Evolutionary conservation across 140 eudicot species (phyloP).

Genomic region (Ambrosia hybrid): DNA sequence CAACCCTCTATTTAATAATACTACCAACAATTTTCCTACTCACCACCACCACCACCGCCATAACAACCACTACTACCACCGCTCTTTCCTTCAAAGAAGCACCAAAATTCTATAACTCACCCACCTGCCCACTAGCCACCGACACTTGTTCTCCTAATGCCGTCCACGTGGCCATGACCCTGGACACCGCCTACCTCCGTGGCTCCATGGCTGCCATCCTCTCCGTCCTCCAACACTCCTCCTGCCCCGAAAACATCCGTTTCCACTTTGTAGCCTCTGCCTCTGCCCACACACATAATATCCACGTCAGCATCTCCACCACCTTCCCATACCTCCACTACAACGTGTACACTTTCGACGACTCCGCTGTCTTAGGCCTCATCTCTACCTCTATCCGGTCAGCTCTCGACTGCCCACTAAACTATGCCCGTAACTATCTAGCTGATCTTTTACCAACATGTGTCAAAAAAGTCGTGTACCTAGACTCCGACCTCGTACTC

Average conservation of each 20-base stretch:
- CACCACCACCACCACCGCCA: conserved; percentile 9
- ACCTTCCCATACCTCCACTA: conserved; percentile 77
- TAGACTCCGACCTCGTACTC: conserved; percentile 77
- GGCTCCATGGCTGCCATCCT: conserved; percentile 94
- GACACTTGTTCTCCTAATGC: conserved; percentile 42
- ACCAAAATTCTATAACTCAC: conserved; percentile 78
- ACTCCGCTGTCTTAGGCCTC: conserved; percentile 58
- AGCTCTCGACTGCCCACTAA: conserved; percentile 83
- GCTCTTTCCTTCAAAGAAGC: conserved; percentile 66
- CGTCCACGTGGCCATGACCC: conserved; percentile 88
- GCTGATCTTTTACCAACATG: conserved; percentile 54
- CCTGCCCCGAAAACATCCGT: conserved; percentile 80
- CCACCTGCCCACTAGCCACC: conserved; percentile 42
- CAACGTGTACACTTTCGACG: conserved; percentile 53
- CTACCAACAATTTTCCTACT: conserved; percentile 28
- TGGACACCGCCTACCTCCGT: conserved; percentile 77
- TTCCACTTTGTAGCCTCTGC: conserved; percentile 75
- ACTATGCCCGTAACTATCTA: conserved; percentile 86
- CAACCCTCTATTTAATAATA: conserved; percentile 23
- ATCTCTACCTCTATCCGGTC: conserved; percentile 82
- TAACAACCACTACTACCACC: conserved; percentile 14
- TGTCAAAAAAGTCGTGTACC: conserved; percentile 58
- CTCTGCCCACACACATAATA: conserved; percentile 38
- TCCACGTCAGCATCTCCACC: conserved; percentile 45
- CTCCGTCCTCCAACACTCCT: conserved; percentile 87